Evolutionary conservation across 352 stramenopile species (phyloP).

Genomic region (Globisporangium perplexum): DNA sequence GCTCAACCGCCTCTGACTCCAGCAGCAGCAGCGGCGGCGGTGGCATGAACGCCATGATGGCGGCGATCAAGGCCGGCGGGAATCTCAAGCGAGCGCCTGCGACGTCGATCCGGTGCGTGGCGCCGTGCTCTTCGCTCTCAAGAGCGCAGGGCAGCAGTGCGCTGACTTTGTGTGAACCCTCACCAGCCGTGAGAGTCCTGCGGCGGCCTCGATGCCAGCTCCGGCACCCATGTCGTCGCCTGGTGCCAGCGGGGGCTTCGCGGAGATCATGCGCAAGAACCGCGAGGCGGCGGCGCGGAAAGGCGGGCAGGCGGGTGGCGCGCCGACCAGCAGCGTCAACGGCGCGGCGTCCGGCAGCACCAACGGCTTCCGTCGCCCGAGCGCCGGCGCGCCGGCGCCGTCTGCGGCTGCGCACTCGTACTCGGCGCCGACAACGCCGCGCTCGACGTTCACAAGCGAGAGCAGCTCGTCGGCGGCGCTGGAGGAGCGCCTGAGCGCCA

Average conservation of each 20-base stretch:
- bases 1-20: slow-evolving; percentile 6
- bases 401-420: slow-evolving; percentile 15
- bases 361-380: slow-evolving; percentile 10
- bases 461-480: slow-evolving; percentile 17
- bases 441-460: slow-evolving; percentile 15
- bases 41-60: slow-evolving; percentile 64
- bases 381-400: background rate
- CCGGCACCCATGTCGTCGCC: slow-evolving; percentile 5
- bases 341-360: background rate
- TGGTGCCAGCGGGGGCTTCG: slow-evolving; percentile 51
- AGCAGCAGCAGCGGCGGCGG: slow-evolving; percentile 11
- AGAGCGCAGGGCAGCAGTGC: background rate
- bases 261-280: slow-evolving; percentile 89
- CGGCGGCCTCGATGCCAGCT: background rate
- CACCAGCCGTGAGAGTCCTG: slow-evolving; percentile 9
- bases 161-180: no score
- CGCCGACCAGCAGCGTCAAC: slow-evolving; percentile 11
- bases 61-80: slow-evolving; percentile 61
- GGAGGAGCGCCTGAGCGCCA: slow-evolving; percentile 60
- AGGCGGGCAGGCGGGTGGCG: slow-evolving; percentile 15
- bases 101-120: slow-evolving; percentile 19
- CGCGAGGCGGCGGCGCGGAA: slow-evolving; percentile 73
- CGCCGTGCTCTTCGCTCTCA: background rate
- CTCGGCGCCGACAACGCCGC: slow-evolving; percentile 56
- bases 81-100: slow-evolving; percentile 53